These are phyloP conservation scores for Claviceps paspali DNA, from an alignment of 2,329 filamentous ascomycete genomes.

Conservation along the genomic window DNA sequence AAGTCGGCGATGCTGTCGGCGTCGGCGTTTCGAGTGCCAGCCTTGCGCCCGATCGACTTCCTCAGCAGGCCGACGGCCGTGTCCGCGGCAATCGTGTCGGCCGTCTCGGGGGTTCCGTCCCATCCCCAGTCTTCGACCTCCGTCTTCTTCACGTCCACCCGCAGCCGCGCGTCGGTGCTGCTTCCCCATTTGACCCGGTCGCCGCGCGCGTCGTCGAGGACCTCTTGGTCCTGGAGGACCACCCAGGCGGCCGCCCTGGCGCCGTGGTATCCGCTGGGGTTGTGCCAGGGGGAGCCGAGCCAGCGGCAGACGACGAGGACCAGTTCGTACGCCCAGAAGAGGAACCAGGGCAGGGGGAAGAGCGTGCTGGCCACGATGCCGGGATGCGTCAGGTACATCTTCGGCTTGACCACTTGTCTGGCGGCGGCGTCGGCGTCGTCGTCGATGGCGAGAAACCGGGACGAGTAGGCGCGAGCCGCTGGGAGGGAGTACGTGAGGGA, in stretches of 20 bases:
- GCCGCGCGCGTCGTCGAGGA: conserved; percentile 39
- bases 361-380: conserved; percentile 75
- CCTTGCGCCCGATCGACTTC: conserved; percentile 42
- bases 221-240: conserved; percentile 49
- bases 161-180: conserved; percentile 42
- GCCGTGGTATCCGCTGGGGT: conserved; percentile 58
- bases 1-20: conserved; percentile 45
- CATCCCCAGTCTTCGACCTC: conserved; percentile 82
- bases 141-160: conserved; percentile 52
- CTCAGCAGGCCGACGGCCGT: conserved; percentile 29
- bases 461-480: conserved; percentile 40
- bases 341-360: conserved; percentile 54
- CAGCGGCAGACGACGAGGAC: conserved; percentile 58
- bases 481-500: conserved; percentile 58
- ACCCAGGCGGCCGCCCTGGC: conserved; percentile 67
- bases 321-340: conserved; percentile 53
- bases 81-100: conserved; percentile 26
- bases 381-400: conserved; percentile 69
- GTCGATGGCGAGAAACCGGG: conserved; percentile 35
- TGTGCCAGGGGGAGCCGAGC: conserved; percentile 82
- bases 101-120: conserved; percentile 39
- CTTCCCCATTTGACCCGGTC: conserved; percentile 71
- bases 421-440: conserved; percentile 8
- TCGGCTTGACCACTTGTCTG: conserved; percentile 26
- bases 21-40: conserved; percentile 42